These are phyloP conservation scores for Gilbertella persicaria DNA, from an alignment of 371 early-diverging fungal species.

Conservation along the genomic window DNA sequence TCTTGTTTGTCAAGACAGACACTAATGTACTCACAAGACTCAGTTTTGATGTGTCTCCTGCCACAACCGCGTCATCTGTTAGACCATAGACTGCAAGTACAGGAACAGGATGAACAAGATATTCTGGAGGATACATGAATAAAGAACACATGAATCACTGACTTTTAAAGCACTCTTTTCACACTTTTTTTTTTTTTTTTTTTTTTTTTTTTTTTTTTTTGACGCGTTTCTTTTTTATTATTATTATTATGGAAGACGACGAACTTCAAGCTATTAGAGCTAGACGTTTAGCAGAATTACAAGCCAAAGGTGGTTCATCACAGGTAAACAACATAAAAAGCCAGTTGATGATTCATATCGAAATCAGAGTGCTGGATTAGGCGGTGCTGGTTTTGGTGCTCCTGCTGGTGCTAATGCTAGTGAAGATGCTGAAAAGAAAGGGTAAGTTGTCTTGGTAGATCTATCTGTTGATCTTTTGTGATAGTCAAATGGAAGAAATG, in stretches of 20 bases:
- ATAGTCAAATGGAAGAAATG: constrained; percentile 82
- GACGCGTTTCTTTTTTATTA: constrained; percentile 1
- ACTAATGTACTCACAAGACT: constrained; percentile 9
- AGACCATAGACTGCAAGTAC: constrained; percentile 69
- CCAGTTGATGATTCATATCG: background rate
- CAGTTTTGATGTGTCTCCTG: constrained; percentile 17
- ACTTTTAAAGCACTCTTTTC: too few relatives aligned
- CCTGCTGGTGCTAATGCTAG: constrained; percentile 22
- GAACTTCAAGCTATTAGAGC: constrained; percentile 86
- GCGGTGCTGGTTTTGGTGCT: constrained; percentile 16
- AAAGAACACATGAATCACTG: too few relatives aligned
- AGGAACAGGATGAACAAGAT: constrained; percentile 73
- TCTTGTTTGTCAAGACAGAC: constrained; percentile 26
- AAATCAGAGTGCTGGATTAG: constrained; percentile 13
- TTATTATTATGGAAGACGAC: constrained; percentile 72
- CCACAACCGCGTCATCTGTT: constrained; percentile 22
- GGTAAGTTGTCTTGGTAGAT: too few relatives aligned
- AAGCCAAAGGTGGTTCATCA: constrained; percentile 30
- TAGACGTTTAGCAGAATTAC: constrained; percentile 72
- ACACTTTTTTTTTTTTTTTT: background rate
- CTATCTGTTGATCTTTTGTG: background rate
- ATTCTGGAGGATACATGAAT: constrained; percentile 68
- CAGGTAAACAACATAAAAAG: constrained; percentile 12
- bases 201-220: background rate
- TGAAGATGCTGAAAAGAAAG: constrained; percentile 53